A percentile compares a stretch with the other conserved stretches of the same genome.
Conservation (phyloP, 116 monocot genomes). For the Zostera marina region DNA sequence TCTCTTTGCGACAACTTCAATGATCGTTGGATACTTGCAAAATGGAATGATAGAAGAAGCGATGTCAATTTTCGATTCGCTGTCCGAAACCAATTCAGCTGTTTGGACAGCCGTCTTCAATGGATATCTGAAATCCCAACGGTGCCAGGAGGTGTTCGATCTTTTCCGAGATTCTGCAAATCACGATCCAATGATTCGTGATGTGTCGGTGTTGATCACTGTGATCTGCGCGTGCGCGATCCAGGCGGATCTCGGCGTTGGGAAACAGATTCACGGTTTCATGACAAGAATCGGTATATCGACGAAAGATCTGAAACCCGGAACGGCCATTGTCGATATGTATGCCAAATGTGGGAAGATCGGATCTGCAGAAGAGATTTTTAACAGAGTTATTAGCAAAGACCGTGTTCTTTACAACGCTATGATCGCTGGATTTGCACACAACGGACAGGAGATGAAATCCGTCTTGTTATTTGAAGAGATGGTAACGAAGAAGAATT, state of each 20-base stretch:
- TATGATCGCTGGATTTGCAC: constrained; percentile 19
- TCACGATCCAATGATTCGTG: constrained; percentile 2
- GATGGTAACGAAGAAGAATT: neutral
- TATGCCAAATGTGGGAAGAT: constrained; percentile 22
- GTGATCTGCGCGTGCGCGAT: constrained; percentile 10
- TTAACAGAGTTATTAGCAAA: neutral
- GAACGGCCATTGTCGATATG: constrained; percentile 13
- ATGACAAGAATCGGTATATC: constrained; percentile 3
- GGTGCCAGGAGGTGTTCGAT: constrained; percentile 1
- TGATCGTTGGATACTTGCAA: constrained; percentile 7
- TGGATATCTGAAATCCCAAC: constrained; percentile 7
- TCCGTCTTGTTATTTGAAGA: constrained; percentile 13
- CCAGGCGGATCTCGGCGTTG: constrained; percentile 8
- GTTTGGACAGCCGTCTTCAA: constrained; percentile 14
- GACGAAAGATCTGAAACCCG: constrained; percentile 3
- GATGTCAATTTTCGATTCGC: constrained; percentile 14
- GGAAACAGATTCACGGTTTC: constrained; percentile 13
- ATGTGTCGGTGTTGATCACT: constrained; percentile 7
- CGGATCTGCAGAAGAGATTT: constrained; percentile 8
- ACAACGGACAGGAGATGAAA: constrained; percentile 9
- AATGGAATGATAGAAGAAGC: constrained; percentile 12
- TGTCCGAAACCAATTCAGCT: constrained; percentile 8
- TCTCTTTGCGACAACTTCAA: constrained; percentile 9
- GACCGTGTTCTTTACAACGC: constrained; percentile 14
- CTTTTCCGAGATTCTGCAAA: constrained; percentile 7